Evolutionary conservation across 179 eudicot genomes (phyloP), one percentile per base, ranked within the genome.

Genomic region (Gypsophila paniculata): DNA sequence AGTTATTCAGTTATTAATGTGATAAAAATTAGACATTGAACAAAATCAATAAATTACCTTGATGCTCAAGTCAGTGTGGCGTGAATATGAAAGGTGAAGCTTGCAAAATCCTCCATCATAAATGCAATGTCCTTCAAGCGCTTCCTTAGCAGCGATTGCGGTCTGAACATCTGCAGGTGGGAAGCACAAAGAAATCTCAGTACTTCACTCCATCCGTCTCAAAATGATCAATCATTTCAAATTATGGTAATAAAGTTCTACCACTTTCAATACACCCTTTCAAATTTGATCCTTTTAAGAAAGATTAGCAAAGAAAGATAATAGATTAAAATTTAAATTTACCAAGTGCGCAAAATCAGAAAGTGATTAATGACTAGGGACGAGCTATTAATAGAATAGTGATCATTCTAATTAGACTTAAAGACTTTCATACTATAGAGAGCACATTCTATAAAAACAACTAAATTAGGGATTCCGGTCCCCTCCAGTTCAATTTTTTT

Each of bases 21-120:
- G 46, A 42, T 42, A 42, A 6, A 8, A 42, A 42, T 6, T 42
- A 42, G 46, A 42, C 46, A n/a, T n/a, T n/a, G n/a, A n/a, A n/a
- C 46, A 42, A 42, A 9, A 6, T 2, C 11, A 9, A 42, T 48
- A 0, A 71, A 21, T 71, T 81, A 94, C 99, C 96, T 94, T 94
- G 70, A 94, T 94, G 74, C 99, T 89, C 61, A 94, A 86, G 85
- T 94, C 97, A 75, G 91, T 89, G 72, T 94, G 99, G 36, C 96
- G 94, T 26, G 99, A 94, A 85, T 91, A 94, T 14, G 99, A 87
- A 66, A 94, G 78, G 65, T 91, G 99, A 65, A 94, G 99, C 82
- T 88, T 94, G 89, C 99, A 94, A 81, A 83, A 94, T 21, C 99
- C 99, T 74, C 99, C 99, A 76, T 94, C 97, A 55, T 94, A 94